Evolutionary conservation across 345 rosid genomes (phyloP).

Genomic region (Hibiscus syriacus): DNA sequence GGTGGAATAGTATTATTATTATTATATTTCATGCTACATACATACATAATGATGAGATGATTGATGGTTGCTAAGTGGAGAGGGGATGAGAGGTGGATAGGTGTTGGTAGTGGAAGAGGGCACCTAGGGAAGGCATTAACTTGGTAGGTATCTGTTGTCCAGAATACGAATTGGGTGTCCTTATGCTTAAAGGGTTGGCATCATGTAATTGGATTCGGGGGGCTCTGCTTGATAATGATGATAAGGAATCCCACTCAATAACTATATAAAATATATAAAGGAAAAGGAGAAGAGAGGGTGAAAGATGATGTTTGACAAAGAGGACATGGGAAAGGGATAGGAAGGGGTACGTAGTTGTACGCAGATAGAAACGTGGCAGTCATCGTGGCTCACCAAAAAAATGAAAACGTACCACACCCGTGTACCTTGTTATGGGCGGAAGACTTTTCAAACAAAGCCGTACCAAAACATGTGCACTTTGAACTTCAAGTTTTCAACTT

Average conservation of each 20-base stretch:
- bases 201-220: not conserved
- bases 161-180: not conserved
- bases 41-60: not conserved
- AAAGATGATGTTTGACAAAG: not conserved
- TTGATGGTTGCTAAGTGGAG: not conserved
- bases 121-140: conserved; percentile 4
- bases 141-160: not conserved
- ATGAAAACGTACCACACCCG: not conserved
- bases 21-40: not conserved
- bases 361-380: not conserved
- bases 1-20: not conserved
- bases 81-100: not conserved
- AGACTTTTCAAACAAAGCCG: not conserved
- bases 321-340: not conserved
- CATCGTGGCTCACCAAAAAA: not conserved
- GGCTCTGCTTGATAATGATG: not conserved
- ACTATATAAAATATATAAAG: not conserved
- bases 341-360: not conserved
- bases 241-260: not conserved
- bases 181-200: not conserved
- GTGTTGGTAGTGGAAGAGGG: no score
- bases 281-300: no score
- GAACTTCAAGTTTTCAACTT: no score
- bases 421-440: not conserved
- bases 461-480: conserved; percentile 11